phyloP scores from a whole-genome alignment of 164 flowering plant species.

The Aristolochia contorta region DNA sequence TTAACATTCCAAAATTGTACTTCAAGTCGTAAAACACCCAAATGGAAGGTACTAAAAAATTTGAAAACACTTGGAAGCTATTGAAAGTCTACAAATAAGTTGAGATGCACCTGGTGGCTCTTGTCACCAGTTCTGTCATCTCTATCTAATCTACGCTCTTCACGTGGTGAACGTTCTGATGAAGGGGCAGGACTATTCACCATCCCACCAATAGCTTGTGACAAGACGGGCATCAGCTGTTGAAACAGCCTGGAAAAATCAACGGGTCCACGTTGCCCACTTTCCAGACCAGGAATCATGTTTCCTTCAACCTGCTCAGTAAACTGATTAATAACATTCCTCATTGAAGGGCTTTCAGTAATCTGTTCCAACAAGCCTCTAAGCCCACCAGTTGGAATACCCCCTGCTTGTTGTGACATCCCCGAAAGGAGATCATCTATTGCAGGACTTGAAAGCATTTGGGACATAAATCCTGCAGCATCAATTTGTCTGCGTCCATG shows the following conservation, averaged over 20 bases:
- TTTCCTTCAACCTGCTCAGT: slow-evolving; percentile 60
- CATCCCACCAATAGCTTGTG: slow-evolving; percentile 56
- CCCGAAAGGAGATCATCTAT: slow-evolving; percentile 62
- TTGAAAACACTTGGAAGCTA: background rate
- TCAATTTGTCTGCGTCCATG: slow-evolving; percentile 27
- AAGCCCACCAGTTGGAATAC: slow-evolving; percentile 64
- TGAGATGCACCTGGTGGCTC: slow-evolving; percentile 23
- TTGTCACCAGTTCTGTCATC: slow-evolving; percentile 13
- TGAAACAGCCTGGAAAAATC: slow-evolving; percentile 81
- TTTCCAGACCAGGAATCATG: slow-evolving; percentile 51
- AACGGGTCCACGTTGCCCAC: slow-evolving; percentile 53
- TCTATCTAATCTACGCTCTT: slow-evolving; percentile 16
- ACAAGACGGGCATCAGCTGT: slow-evolving; percentile 96
- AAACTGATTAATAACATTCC: slow-evolving; percentile 63
- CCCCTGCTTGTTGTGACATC: slow-evolving; percentile 76
- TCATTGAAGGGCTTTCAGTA: slow-evolving; percentile 69
- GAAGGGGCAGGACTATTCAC: slow-evolving; percentile 19
- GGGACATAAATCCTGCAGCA: slow-evolving; percentile 53
- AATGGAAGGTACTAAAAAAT: background rate
- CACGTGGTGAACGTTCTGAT: slow-evolving; percentile 8
- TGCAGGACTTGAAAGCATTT: slow-evolving; percentile 58
- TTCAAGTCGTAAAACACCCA: no score
- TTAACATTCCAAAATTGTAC: no score
- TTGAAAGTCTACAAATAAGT: background rate
- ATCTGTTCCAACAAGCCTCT: slow-evolving; percentile 73